These are phyloP conservation scores for Pestalotiopsis fici DNA, from an alignment of 2,329 filamentous ascomycete species.

Conservation along the genomic window DNA sequence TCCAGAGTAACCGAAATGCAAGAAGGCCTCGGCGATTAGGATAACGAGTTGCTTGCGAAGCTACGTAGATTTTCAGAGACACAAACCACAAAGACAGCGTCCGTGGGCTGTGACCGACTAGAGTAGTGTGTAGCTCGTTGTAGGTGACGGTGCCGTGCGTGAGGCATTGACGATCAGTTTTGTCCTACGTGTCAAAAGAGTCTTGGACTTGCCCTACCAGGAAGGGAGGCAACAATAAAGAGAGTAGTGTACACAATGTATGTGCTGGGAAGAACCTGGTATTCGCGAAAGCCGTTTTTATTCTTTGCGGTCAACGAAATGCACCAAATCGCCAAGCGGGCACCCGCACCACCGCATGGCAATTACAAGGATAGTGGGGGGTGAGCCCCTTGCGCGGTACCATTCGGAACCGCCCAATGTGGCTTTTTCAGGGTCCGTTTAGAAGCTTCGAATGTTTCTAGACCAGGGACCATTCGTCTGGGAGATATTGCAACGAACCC, in stretches of 20 bases:
- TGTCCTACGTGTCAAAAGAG: neutral
- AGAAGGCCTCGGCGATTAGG: too few relatives aligned
- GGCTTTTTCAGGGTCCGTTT: slow-evolving; percentile 3
- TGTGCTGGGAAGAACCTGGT: neutral
- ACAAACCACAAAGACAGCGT: too few relatives aligned
- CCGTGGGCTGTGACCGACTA: too few relatives aligned
- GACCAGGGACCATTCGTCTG: neutral
- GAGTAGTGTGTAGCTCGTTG: too few relatives aligned
- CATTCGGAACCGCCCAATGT: neutral
- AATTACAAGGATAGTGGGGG: neutral
- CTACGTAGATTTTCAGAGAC: too few relatives aligned
- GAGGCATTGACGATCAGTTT: neutral
- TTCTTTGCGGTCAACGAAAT: neutral
- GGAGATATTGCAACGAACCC: neutral
- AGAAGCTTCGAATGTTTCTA: slow-evolving; percentile 6
- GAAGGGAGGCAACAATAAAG: neutral
- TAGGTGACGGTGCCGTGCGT: neutral
- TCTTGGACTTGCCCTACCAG: neutral
- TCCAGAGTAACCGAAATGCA: too few relatives aligned
- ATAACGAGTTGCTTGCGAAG: too few relatives aligned
- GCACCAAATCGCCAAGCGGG: neutral
- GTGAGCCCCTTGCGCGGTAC: neutral
- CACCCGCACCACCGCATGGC: neutral
- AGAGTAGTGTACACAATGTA: too few relatives aligned
- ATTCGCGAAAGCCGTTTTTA: neutral